Evolutionary conservation across 2,329 filamentous ascomycete genomes (phyloP).

Genomic region (Coniochaeta prunicola): DNA sequence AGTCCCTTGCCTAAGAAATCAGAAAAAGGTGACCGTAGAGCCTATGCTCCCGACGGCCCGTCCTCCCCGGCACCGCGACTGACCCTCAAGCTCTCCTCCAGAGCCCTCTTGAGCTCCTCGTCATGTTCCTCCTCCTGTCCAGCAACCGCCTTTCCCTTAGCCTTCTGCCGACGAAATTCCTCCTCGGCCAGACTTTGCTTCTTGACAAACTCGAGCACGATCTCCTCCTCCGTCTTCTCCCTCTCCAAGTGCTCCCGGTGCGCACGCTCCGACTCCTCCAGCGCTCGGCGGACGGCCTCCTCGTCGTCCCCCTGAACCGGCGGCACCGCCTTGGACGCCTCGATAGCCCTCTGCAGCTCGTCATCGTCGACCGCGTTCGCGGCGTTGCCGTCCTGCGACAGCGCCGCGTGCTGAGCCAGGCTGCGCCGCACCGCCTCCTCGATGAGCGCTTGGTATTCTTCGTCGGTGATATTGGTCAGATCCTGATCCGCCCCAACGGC

Average conservation of each 20-base stretch:
- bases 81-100: slow-evolving; percentile 47
- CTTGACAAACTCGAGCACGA: slow-evolving; percentile 69
- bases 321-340: slow-evolving; percentile 16
- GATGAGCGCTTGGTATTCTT: slow-evolving; percentile 49
- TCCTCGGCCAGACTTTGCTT: slow-evolving; percentile 69
- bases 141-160: slow-evolving; percentile 22
- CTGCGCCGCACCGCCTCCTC: slow-evolving; percentile 50
- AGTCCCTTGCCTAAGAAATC: not conserved
- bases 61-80: slow-evolving; percentile 12
- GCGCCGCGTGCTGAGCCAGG: slow-evolving; percentile 21
- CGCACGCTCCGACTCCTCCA: slow-evolving; percentile 38
- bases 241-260: slow-evolving; percentile 35
- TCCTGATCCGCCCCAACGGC: slow-evolving; percentile 19
- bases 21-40: not conserved
- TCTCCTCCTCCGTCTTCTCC: slow-evolving; percentile 57
- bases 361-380: slow-evolving; percentile 23
- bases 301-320: slow-evolving; percentile 27
- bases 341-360: slow-evolving; percentile 32
- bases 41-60: slow-evolving; percentile 5
- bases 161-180: slow-evolving; percentile 34
- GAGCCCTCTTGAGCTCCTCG: slow-evolving; percentile 46
- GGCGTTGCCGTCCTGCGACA: slow-evolving; percentile 10
- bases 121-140: slow-evolving; percentile 41
- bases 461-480: slow-evolving; percentile 42
- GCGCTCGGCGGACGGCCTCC: slow-evolving; percentile 36